Evolutionary conservation across 192 early-diverging fungal species (phyloP).

Genomic region (Coemansia sp.): DNA sequence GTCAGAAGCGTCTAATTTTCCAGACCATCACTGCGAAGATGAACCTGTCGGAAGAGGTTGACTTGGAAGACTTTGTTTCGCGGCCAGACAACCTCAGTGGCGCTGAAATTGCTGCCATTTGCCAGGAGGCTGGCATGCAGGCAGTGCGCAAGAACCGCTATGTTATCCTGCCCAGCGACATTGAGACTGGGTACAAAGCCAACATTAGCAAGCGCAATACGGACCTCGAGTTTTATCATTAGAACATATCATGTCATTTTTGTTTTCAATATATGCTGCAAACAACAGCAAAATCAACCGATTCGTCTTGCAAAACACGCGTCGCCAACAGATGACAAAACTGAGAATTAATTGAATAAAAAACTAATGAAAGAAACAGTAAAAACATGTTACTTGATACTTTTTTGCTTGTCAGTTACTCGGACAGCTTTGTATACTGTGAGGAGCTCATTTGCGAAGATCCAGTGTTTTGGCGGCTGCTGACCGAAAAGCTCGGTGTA

Average conservation of each 20-base stretch:
- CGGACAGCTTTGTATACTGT: constrained; percentile 17
- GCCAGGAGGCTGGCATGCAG: constrained; percentile 97
- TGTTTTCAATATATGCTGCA: neutral
- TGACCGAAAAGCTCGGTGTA: constrained; percentile 12
- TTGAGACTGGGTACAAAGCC: constrained; percentile 95
- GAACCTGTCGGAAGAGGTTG: constrained; percentile 97
- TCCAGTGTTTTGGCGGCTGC: constrained; percentile 29
- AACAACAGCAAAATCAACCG: neutral
- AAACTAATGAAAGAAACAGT: neutral
- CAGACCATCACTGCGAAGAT: constrained; percentile 93
- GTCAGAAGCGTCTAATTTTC: constrained; percentile 97
- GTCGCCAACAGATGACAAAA: neutral
- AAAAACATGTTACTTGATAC: neutral
- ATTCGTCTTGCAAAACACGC: neutral
- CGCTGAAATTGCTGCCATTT: constrained; percentile 97
- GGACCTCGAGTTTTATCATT: constrained; percentile 96
- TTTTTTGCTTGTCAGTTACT: constrained; percentile 2
- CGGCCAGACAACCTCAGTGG: constrained; percentile 95
- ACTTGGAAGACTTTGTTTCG: constrained; percentile 96
- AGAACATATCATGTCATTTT: constrained; percentile 14
- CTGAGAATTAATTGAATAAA: neutral
- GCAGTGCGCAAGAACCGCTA: constrained; percentile 98
- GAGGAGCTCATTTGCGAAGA: constrained; percentile 20
- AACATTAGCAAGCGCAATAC: constrained; percentile 96
- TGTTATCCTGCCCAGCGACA: constrained; percentile 89